These are phyloP conservation scores for Aspergillus bertholletiae DNA, from an alignment of 495 filamentous ascomycete species.

Conservation along the genomic window DNA sequence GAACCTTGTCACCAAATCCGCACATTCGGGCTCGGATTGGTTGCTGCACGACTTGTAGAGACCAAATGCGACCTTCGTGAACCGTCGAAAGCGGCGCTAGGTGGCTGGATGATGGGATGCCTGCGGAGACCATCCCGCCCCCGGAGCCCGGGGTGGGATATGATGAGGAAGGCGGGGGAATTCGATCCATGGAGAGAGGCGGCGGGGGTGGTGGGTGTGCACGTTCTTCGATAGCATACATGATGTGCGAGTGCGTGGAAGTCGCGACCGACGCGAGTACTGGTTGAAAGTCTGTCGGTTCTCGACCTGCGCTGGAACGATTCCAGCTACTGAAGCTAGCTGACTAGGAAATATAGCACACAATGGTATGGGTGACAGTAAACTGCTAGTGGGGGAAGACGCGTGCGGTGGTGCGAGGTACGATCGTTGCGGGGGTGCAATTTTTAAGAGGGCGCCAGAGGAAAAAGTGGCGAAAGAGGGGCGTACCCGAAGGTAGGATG, in stretches of 20 bases:
- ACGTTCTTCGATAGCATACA: slow-evolving; percentile 46
- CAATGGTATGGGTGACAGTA: neutral
- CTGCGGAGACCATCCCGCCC: slow-evolving; percentile 11
- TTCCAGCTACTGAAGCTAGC: neutral
- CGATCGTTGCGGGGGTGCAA: slow-evolving; percentile 5
- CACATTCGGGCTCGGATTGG: slow-evolving; percentile 96
- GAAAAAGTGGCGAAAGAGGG: slow-evolving; percentile 19
- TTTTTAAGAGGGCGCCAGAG: slow-evolving; percentile 1
- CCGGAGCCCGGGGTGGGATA: slow-evolving; percentile 38
- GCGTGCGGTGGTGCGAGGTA: neutral
- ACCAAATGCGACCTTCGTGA: slow-evolving; percentile 52
- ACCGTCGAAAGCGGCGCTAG: slow-evolving; percentile 36
- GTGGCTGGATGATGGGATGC: slow-evolving; percentile 33
- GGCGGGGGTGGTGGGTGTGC: slow-evolving; percentile 38
- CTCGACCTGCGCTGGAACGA: neutral
- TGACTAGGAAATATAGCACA: neutral
- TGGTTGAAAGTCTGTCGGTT: neutral
- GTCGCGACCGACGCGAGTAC: slow-evolving; percentile 7
- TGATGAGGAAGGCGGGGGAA: slow-evolving; percentile 37
- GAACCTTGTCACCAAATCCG: slow-evolving; percentile 96
- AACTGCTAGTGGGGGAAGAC: neutral
- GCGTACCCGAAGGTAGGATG: neutral
- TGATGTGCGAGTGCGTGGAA: slow-evolving; percentile 23
- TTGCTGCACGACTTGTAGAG: slow-evolving; percentile 84
- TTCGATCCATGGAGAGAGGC: slow-evolving; percentile 48